A percentile compares a stretch with the other conserved stretches of the same genome.
Evolutionary conservation across 1,139 yeast genomes (phyloP).

Genomic region (Diutina rugosa): DNA sequence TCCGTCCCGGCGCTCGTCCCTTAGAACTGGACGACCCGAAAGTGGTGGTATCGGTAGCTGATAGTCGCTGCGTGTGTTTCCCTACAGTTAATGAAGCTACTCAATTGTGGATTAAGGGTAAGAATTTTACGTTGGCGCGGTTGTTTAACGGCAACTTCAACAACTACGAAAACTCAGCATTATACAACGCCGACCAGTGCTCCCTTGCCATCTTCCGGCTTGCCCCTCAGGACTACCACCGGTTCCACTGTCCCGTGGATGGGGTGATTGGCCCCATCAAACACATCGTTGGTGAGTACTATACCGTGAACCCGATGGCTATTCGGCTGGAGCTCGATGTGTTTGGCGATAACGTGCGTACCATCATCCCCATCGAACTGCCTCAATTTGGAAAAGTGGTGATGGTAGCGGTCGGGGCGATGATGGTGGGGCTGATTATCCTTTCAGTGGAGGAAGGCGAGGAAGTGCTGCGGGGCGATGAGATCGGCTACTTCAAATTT

Average conservation of each 20-base stretch:
- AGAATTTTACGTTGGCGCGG: constrained; percentile 56
- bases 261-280: constrained; percentile 59
- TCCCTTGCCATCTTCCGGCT: constrained; percentile 70
- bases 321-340: constrained; percentile 80
- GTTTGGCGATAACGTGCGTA: constrained; percentile 82
- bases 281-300: constrained; percentile 77
- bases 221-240: constrained; percentile 95
- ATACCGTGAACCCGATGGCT: constrained; percentile 97
- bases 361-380: constrained; percentile 64
- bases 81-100: constrained; percentile 51
- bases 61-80: constrained; percentile 72
- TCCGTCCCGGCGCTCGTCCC: constrained; percentile 60
- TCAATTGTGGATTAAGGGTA: constrained; percentile 82
- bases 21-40: constrained; percentile 42
- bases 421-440: constrained; percentile 95
- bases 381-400: constrained; percentile 63
- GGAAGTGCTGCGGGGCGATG: constrained; percentile 54
- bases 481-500: constrained; percentile 86
- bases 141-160: constrained; percentile 48
- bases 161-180: constrained; percentile 30
- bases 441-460: constrained; percentile 58
- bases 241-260: constrained; percentile 81
- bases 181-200: constrained; percentile 28
- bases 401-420: constrained; percentile 84
- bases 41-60: constrained; percentile 74